Evolutionary conservation across 2,329 filamentous ascomycete species (phyloP), one percentile per base, ranked within the genome.

Genomic region (Metarhizium sp.): DNA sequence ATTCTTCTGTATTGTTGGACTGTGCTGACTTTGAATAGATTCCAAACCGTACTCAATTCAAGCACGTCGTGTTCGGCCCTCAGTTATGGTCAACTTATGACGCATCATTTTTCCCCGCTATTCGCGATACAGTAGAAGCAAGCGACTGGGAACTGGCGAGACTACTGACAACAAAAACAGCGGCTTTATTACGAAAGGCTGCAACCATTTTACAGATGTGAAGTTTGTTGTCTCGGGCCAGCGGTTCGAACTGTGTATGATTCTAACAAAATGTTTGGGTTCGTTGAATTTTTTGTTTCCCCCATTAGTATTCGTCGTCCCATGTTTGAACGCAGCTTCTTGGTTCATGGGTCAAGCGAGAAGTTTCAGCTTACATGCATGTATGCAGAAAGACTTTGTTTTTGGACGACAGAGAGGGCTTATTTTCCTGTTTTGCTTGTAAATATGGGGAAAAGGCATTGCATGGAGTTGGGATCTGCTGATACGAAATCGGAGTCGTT

Each of bases 31-130:
- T 6, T 8, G 2, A 29, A 56, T 50, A 91, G 87, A 80, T 95
- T 4, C 88, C 89, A 43, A 90, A 90, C 63, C 85, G 92, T 60
- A 88, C 88, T 5, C 94, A 97, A 72, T 99, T 91, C 78, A 96
- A 95, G 70, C 94, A 96, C 71, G 80, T 95, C 65, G 74, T 99
- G 55, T 95, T 92, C 67, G 92, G 88, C 2, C 94, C 94, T 0
- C 82, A 90, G 64, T 75, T 82, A 2, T 92, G 90, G 86, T 85
- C 85, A 7, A 63, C 62, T 51, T 63, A 69, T 51, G 66, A 69
- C 52, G 64, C 64, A 50, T 64, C 67, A 46, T 64, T 66, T 58
- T 73, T 73, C 72, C 92, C 92, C 0, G 86, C 86, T n/a, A 87
- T 96, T 55, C 80, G 90, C 55, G 92, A 96, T 64, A 85, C 87